Evolutionary conservation across 257 asterid genomes (phyloP), one percentile per base, ranked within the genome.

Genomic region (Nicotiana otophora): DNA sequence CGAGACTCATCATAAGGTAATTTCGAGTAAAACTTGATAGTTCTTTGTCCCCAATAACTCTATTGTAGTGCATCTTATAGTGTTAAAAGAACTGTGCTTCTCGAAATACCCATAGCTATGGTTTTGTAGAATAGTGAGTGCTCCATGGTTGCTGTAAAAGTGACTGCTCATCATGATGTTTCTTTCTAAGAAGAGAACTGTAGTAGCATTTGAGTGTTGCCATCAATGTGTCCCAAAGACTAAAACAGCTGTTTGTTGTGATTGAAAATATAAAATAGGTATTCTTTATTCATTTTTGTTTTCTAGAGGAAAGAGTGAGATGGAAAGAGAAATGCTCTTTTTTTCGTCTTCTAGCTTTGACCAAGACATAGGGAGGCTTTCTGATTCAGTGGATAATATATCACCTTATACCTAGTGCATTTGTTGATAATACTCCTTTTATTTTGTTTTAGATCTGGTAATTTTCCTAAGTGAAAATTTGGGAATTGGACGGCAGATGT

Each of bases 1-100:
- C 86, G 98, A 94, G 89, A 96, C 97, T 86, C 98, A 96, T 89
- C 99, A 92, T 89, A 89, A 92, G 97, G 98, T 94, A 89, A 74
- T 33, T 11, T 9, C 1, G 17, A 9, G 55, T n/a, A 63, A 9
- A 46, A 74, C 17, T 48, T 36, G 31, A 33, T 11, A 20, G 33
- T 20, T 51, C 46, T 19, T 66, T 55, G 82, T 77, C 53, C 51
- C 5, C 34, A 28, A 30, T 4, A 19, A 62, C 7, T 53, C 70
- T 62, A 33, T 61, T 42, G n/a, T 39, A 72, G 39, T 48, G 62
- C 26, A 74, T 80, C 81, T 46, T 61, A 16, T 23, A 34, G 33
- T 74, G 15, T 74, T 74, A 26, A 15, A 48, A 48, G 62, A 70
- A 23, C 14, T 46, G 23, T 48, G 42, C 39, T 48, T 74, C 62